These are phyloP conservation scores for Plasmodium vivax DNA, from an alignment of 169 alveolate genomes.

Conservation along the genomic window DNA sequence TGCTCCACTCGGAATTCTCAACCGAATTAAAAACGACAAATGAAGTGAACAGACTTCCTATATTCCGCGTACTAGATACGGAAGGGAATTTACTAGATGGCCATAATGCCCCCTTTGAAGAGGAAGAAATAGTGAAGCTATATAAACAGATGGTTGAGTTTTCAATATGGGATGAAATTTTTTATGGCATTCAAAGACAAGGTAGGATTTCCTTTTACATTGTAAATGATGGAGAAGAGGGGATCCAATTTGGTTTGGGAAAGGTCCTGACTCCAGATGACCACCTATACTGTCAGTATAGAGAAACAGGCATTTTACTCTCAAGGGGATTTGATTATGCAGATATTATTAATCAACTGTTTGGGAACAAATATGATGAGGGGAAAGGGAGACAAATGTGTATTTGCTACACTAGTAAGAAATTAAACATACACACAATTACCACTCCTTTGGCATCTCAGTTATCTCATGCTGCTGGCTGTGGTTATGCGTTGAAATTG, in stretches of 20 bases:
- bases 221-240: slow-evolving; percentile 96
- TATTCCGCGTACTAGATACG: slow-evolving; percentile 82
- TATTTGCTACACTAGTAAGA: slow-evolving; percentile 92
- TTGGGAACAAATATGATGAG: slow-evolving; percentile 88
- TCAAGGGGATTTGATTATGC: slow-evolving; percentile 92
- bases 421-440: slow-evolving; percentile 91
- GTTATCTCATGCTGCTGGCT: slow-evolving; percentile 96
- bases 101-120: slow-evolving; percentile 77
- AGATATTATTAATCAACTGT: slow-evolving; percentile 85
- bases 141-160: slow-evolving; percentile 82
- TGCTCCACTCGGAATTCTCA: slow-evolving; percentile 84
- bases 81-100: slow-evolving; percentile 83
- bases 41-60: slow-evolving; percentile 82
- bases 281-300: slow-evolving; percentile 92
- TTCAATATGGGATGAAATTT: slow-evolving; percentile 86
- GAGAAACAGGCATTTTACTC: slow-evolving; percentile 94
- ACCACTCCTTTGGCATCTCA: slow-evolving; percentile 96
- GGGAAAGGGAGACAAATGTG: slow-evolving; percentile 99
- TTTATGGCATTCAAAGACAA: slow-evolving; percentile 90
- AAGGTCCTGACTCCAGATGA: slow-evolving; percentile 92
- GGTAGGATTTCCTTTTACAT: slow-evolving; percentile 95
- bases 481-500: slow-evolving; percentile 94
- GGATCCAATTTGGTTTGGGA: slow-evolving; percentile 93
- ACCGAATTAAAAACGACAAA: slow-evolving; percentile 78
- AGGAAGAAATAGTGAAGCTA: slow-evolving; percentile 78